Percentiles rank a stretch among this genome's conserved stretches.
Conservation (phyloP, 306 rosid species). For the Quercus bicolor region DNA sequence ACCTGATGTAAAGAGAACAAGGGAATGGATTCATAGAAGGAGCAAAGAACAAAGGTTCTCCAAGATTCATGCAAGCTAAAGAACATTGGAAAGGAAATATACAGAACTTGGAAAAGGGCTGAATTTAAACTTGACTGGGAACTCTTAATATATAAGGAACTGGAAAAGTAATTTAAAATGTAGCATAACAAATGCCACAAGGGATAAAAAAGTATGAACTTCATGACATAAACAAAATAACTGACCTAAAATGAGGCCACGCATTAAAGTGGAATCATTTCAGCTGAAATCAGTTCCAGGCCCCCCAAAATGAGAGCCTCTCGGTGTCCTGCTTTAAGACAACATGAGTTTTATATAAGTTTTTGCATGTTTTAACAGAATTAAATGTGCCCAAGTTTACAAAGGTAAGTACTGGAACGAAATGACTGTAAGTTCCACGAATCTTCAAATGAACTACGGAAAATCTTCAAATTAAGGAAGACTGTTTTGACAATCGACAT, state of each 20-base stretch:
- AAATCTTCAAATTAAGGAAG: slow-evolving; percentile 9
- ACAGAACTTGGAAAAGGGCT: background rate
- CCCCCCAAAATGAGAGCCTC: slow-evolving; percentile 74
- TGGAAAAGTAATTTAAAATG: slow-evolving; percentile 42
- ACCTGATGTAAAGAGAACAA: background rate
- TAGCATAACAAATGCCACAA: slow-evolving; percentile 56
- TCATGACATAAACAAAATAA: slow-evolving; percentile 56
- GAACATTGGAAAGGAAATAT: slow-evolving; percentile 3
- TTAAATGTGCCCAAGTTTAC: slow-evolving; percentile 51
- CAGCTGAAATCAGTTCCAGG: slow-evolving; percentile 70
- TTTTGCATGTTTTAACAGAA: slow-evolving; percentile 38
- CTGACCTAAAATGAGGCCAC: slow-evolving; percentile 82
- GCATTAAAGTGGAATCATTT: slow-evolving; percentile 69
- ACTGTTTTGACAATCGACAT: background rate
- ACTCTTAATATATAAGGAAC: slow-evolving; percentile 30
- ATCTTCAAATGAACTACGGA: slow-evolving; percentile 33
- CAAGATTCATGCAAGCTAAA: slow-evolving; percentile 8
- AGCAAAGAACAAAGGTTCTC: slow-evolving; percentile 7
- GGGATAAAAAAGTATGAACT: slow-evolving; percentile 32
- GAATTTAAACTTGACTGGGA: slow-evolving; percentile 27
- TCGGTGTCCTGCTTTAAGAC: slow-evolving; percentile 68
- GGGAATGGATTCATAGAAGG: slow-evolving; percentile 16
- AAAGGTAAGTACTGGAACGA: slow-evolving; percentile 54
- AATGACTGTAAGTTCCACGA: slow-evolving; percentile 41
- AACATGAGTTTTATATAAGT: slow-evolving; percentile 63